Conservation (phyloP, 441 rosid genomes). For the Erysimum cheiri region DNA sequence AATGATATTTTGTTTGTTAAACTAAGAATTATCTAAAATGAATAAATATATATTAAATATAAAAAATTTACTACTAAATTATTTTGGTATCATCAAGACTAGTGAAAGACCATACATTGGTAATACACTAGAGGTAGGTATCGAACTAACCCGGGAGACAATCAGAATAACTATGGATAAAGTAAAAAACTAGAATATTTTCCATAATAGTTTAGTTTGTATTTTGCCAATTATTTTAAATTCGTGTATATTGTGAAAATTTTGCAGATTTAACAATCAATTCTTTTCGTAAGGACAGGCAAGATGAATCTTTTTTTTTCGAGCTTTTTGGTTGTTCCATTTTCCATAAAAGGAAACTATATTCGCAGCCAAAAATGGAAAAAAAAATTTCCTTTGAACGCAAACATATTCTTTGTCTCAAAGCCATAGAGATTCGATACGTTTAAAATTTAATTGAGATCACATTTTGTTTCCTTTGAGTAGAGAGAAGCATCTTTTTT, state of each 20-base stretch:
- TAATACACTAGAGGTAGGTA: not conserved
- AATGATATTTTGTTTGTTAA: not conserved
- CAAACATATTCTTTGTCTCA: slow-evolving; percentile 41
- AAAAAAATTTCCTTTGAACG: slow-evolving; percentile 10
- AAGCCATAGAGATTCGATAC: slow-evolving; percentile 34
- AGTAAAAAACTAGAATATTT: slow-evolving; percentile 1
- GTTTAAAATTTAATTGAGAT: slow-evolving; percentile 32
- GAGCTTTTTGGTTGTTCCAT: slow-evolving; percentile 37
- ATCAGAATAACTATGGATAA: slow-evolving; percentile 14
- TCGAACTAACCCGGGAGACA: not conserved
- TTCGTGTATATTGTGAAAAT: slow-evolving; percentile 15
- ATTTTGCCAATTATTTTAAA: not conserved
- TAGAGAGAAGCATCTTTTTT: slow-evolving; percentile 36
- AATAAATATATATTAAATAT: not conserved
- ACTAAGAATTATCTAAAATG: not conserved
- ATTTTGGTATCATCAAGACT: not conserved
- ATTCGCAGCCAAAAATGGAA: slow-evolving; percentile 43
- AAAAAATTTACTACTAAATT: too few species aligned
- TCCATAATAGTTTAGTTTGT: not conserved
- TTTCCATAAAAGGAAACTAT: slow-evolving; percentile 46
- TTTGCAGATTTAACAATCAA: slow-evolving; percentile 37
- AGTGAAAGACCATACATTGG: not conserved
- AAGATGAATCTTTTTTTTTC: slow-evolving; percentile 32
- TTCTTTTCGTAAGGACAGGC: slow-evolving; percentile 45
- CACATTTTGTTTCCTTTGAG: slow-evolving; percentile 35